These are phyloP conservation scores for Candida sanyaensis DNA, from an alignment of 1,139 yeast genomes.

Conservation along the genomic window DNA sequence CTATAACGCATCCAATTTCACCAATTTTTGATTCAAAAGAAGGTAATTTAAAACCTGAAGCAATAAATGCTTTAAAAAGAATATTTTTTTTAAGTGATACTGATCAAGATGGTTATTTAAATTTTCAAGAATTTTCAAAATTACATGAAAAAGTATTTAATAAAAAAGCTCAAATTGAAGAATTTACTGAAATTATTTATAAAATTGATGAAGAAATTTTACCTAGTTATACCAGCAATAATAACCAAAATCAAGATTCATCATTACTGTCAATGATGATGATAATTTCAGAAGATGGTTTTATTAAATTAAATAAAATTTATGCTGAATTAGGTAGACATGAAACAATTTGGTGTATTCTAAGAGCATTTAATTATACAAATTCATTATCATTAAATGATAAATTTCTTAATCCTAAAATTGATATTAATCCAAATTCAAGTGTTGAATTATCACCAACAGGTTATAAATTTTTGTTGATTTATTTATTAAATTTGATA, in stretches of 20 bases:
- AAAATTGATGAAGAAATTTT: constrained; percentile 26
- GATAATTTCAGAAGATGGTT: constrained; percentile 57
- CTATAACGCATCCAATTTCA: constrained; percentile 90
- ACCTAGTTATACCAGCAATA: not conserved
- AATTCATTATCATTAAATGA: constrained; percentile 86
- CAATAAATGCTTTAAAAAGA: constrained; percentile 73
- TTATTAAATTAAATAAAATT: constrained; percentile 70
- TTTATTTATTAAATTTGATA: constrained; percentile 80
- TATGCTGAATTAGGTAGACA: constrained; percentile 92
- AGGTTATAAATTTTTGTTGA: constrained; percentile 95
- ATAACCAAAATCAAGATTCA: not conserved
- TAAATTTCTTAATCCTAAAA: constrained; percentile 69
- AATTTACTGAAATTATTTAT: constrained; percentile 30
- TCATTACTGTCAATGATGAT: not conserved
- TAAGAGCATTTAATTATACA: constrained; percentile 85
- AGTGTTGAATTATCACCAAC: constrained; percentile 91
- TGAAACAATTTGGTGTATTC: constrained; percentile 94
- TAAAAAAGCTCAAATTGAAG: constrained; percentile 32
- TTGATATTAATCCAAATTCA: constrained; percentile 75
- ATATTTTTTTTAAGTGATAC: constrained; percentile 83
- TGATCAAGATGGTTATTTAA: constrained; percentile 85
- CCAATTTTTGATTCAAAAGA: constrained; percentile 93
- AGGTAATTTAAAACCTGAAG: constrained; percentile 75
- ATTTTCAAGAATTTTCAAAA: constrained; percentile 65
- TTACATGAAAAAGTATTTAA: constrained; percentile 79